These are phyloP conservation scores for Argentina anserina DNA, from an alignment of 306 rosid genomes.

Conservation along the genomic window DNA sequence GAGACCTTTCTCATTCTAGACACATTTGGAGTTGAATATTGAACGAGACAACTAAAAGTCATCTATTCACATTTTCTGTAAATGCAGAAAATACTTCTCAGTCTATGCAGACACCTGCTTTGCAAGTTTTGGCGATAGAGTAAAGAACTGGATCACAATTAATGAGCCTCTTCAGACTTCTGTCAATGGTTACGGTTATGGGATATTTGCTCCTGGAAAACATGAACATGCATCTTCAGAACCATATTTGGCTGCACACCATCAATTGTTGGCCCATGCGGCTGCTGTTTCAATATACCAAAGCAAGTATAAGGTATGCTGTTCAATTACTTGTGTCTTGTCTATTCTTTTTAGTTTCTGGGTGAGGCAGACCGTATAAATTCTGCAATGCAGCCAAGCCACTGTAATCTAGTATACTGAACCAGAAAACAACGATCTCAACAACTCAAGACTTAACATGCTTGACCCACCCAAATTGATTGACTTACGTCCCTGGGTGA, in stretches of 20 bases:
- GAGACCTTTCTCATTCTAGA: neutral
- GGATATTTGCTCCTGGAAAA: constrained; percentile 80
- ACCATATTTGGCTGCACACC: constrained; percentile 77
- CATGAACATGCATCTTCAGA: constrained; percentile 48
- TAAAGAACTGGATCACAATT: constrained; percentile 78
- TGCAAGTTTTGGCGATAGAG: constrained; percentile 89
- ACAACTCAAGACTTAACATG: neutral
- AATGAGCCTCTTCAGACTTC: constrained; percentile 94
- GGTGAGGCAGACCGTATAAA: neutral
- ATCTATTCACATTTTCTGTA: constrained; percentile 15
- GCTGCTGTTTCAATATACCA: constrained; percentile 66
- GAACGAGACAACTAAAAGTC: neutral
- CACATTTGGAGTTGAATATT: neutral
- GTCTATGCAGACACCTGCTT: constrained; percentile 85
- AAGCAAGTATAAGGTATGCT: constrained; percentile 71
- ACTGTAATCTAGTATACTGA: neutral
- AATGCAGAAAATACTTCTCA: constrained; percentile 68
- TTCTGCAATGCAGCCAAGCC: neutral
- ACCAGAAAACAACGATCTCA: neutral
- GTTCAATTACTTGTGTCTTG: constrained; percentile 1
- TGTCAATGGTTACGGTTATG: constrained; percentile 61
- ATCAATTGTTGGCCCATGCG: constrained; percentile 90
- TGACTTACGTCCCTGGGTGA: neutral
- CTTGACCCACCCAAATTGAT: neutral
- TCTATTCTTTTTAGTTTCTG: neutral